Percentiles rank a stretch among this genome's conserved stretches.
phyloP scores from a whole-genome alignment of 768 basidiomycete genomes.

The Tricholoma bakamatsutake region DNA sequence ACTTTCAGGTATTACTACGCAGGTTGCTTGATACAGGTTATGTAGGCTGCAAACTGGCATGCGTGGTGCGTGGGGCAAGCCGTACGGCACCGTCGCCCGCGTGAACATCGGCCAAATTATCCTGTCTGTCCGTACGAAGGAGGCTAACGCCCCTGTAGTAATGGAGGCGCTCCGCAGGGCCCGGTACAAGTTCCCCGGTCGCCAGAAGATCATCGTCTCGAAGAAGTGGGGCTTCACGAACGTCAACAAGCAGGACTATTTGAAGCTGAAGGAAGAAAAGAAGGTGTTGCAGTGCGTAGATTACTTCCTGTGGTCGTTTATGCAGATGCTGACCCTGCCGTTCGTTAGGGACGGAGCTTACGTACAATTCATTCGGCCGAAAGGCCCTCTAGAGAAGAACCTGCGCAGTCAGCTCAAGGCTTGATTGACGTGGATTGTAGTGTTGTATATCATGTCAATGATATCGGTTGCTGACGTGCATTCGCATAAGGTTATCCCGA shows the following conservation, averaged over 20 bases:
- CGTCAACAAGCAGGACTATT: conserved; percentile 85
- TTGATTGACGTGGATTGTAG: conserved; percentile 26
- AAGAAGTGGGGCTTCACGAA: conserved; percentile 99
- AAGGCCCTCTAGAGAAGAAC: conserved; percentile 82
- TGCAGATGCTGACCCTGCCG: conserved; percentile 1
- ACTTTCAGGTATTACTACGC: not conserved
- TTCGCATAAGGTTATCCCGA: conserved; percentile 21
- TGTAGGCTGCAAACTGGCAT: conserved; percentile 91
- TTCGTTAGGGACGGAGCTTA: conserved; percentile 82
- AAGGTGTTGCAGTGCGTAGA: conserved; percentile 75
- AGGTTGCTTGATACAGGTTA: not conserved
- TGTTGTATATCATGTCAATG: conserved; percentile 11
- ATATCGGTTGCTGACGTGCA: not conserved
- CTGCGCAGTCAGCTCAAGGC: conserved; percentile 78
- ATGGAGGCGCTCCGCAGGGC: conserved; percentile 96
- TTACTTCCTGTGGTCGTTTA: not conserved
- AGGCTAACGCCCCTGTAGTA: conserved; percentile 78
- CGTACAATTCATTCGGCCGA: conserved; percentile 87
- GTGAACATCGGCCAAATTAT: conserved; percentile 98
- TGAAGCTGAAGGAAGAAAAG: conserved; percentile 85
- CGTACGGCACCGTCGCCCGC: conserved; percentile 92
- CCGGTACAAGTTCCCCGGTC: conserved; percentile 99
- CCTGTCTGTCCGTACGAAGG: conserved; percentile 83
- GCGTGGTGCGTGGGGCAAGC: conserved; percentile 99
- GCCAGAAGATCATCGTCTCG: conserved; percentile 94